Percentiles rank a stretch among this genome's conserved stretches.
These are phyloP conservation scores for Salvia splendens DNA, from an alignment of 257 asterid genomes.

Conservation along the genomic window DNA sequence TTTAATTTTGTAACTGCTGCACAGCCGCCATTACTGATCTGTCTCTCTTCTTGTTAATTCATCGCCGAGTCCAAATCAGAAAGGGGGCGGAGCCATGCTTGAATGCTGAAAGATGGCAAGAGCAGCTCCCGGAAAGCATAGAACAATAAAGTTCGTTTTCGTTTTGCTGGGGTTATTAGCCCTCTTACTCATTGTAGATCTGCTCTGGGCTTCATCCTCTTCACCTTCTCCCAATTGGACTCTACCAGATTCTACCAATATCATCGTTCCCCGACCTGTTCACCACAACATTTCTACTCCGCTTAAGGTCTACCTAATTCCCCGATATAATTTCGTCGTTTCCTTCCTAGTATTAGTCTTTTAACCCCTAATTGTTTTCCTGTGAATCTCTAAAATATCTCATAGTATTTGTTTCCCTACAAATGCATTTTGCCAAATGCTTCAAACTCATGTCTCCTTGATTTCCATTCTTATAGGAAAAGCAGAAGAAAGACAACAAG, in stretches of 20 bases:
- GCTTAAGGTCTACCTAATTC: conserved; percentile 34
- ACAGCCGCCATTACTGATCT: conserved; percentile 28
- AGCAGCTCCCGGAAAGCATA: conserved; percentile 44
- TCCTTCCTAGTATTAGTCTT: neutral
- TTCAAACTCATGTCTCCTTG: neutral
- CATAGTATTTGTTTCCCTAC: neutral
- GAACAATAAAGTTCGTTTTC: conserved; percentile 54
- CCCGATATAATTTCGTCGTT: neutral
- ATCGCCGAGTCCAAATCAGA: conserved; percentile 10
- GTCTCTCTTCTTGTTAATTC: neutral
- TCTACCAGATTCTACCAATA: conserved; percentile 30
- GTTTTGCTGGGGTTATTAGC: conserved; percentile 59
- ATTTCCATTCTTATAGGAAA: conserved; percentile 30
- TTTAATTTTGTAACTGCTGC: neutral
- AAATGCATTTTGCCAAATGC: neutral
- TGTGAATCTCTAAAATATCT: neutral
- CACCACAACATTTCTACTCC: conserved; percentile 23
- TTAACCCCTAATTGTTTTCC: neutral
- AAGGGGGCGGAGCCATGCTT: conserved; percentile 11
- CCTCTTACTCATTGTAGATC: conserved; percentile 63
- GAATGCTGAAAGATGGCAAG: conserved; percentile 45
- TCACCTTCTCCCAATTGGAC: conserved; percentile 43
- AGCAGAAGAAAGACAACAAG: conserved; percentile 34
- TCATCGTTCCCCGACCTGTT: conserved; percentile 35
- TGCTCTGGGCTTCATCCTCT: conserved; percentile 74